These are phyloP conservation scores for Coemansia sp. DNA, from an alignment of 371 early-diverging fungal species.

Conservation along the genomic window DNA sequence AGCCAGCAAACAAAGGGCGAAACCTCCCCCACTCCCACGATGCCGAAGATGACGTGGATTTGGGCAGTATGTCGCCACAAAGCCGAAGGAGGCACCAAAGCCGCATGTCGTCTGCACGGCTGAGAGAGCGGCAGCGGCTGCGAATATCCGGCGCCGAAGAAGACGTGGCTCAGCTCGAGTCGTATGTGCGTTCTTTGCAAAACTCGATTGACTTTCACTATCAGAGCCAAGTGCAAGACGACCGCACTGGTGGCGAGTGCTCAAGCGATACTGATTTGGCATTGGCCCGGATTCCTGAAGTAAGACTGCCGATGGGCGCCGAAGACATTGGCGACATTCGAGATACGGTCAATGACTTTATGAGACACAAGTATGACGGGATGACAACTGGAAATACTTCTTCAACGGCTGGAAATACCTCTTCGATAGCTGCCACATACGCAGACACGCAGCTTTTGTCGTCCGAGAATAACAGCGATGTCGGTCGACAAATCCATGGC, in stretches of 20 bases:
- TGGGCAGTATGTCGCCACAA: conserved; percentile 26
- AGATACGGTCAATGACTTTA: neutral
- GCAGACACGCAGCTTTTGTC: no score
- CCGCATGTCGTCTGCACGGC: conserved; percentile 39
- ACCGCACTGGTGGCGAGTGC: neutral
- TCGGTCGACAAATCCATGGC: conserved; percentile 1
- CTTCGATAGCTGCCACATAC: no score
- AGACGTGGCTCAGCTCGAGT: conserved; percentile 24
- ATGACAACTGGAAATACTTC: no score
- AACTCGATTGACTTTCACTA: conserved; percentile 12
- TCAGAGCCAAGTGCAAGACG: neutral
- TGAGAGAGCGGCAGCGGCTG: conserved; percentile 44
- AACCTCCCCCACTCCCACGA: neutral
- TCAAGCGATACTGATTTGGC: neutral
- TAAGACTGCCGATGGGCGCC: neutral
- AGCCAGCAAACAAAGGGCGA: neutral
- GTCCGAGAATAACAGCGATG: neutral
- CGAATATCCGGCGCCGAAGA: conserved; percentile 9
- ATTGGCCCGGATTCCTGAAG: neutral
- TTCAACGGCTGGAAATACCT: no score
- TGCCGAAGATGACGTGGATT: conserved; percentile 4
- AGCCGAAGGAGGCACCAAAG: conserved; percentile 43
- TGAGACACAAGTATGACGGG: neutral
- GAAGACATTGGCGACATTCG: conserved; percentile 8
- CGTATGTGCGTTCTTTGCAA: conserved; percentile 18